Evolutionary conservation across 257 asterid species (phyloP).

Genomic region (Asclepias syriaca): DNA sequence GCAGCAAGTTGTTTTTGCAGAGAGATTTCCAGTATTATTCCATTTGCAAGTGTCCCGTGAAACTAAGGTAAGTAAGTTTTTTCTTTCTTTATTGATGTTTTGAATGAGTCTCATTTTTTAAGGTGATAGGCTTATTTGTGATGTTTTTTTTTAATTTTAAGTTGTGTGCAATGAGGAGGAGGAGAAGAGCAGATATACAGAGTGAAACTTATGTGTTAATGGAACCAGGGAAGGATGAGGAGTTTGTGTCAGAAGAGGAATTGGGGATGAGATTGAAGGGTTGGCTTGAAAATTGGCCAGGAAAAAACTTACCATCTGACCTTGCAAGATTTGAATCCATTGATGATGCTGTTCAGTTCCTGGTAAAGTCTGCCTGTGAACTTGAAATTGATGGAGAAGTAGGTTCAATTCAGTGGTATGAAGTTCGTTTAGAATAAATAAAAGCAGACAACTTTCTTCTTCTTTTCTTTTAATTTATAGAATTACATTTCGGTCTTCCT

Average conservation of each 20-base stretch:
- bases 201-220: constrained; percentile 61
- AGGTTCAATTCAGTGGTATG: constrained; percentile 83
- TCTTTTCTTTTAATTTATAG: too few relatives aligned
- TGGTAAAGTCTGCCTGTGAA: constrained; percentile 70
- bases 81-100: too few relatives aligned
- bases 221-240: constrained; percentile 76
- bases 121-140: too few relatives aligned
- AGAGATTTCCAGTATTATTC: constrained; percentile 17
- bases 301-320: constrained; percentile 45
- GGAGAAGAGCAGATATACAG: constrained; percentile 59
- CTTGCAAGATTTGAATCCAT: constrained; percentile 55
- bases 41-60: constrained; percentile 10
- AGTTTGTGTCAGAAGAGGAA: constrained; percentile 68
- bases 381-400: constrained; percentile 81
- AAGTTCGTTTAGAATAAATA: constrained; percentile 50
- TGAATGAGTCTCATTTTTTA: too few relatives aligned
- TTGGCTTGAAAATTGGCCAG: constrained; percentile 76
- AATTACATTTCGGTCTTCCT: too few relatives aligned
- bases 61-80: constrained; percentile 27
- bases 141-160: background rate
- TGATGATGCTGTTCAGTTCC: constrained; percentile 65
- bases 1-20: constrained; percentile 1
- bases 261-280: constrained; percentile 41
- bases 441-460: too few relatives aligned
- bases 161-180: constrained; percentile 54